A percentile compares a stretch with the other conserved stretches of the same genome.
These are phyloP conservation scores for Erodium chrysanthum DNA, from an alignment of 441 rosid genomes.

Conservation along the genomic window DNA sequence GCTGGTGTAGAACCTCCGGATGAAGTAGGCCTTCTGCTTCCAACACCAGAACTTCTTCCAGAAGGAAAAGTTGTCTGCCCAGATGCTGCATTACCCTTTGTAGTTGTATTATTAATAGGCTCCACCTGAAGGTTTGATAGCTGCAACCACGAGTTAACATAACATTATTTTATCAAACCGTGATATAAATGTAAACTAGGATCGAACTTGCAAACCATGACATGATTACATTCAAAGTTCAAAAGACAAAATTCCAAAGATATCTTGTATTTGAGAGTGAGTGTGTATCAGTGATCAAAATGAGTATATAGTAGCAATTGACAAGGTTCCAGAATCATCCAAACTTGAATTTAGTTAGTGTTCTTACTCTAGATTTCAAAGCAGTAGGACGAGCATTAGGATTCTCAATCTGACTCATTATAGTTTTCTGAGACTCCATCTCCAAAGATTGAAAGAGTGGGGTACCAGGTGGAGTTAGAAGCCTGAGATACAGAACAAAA, in stretches of 20 bases:
- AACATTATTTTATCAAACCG: conserved; percentile 17
- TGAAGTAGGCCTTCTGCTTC: conserved; percentile 32
- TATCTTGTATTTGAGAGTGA: no score
- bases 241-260: background rate
- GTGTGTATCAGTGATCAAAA: no score
- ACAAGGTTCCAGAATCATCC: no score
- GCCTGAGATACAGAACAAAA: conserved; percentile 41
- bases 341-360: no score
- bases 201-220: conserved; percentile 8
- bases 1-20: conserved; percentile 32
- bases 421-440: conserved; percentile 37
- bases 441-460: conserved; percentile 43
- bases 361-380: conserved; percentile 47
- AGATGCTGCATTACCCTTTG: conserved; percentile 21
- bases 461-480: conserved; percentile 70
- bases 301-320: no score
- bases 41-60: conserved; percentile 13
- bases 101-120: conserved; percentile 22
- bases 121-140: conserved; percentile 51
- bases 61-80: conserved; percentile 22
- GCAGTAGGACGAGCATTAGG: conserved; percentile 40
- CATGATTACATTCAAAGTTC: background rate
- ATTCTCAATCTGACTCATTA: conserved; percentile 33
- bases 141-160: conserved; percentile 31
- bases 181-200: conserved; percentile 11